A percentile compares a stretch with the other conserved stretches of the same genome.
phyloP scores from a whole-genome alignment of 306 rosid genomes.

The Corylus avellana region DNA sequence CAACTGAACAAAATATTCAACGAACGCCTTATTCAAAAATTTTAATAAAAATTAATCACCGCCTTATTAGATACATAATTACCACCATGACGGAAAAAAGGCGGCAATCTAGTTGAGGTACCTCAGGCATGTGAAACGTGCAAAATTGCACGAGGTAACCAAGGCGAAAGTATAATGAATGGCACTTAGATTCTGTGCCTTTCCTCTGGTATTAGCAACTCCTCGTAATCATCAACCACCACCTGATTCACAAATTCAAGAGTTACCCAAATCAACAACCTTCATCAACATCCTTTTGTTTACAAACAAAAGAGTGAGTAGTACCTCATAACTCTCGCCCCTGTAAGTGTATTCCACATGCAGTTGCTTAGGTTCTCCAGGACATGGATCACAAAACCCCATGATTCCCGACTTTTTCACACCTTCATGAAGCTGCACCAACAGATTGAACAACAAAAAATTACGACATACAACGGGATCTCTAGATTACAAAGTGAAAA shows the following conservation, averaged over 20 bases:
- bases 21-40: background rate
- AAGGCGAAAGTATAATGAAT: slow-evolving; percentile 18
- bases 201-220: slow-evolving; percentile 65
- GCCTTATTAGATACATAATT: slow-evolving; percentile 9
- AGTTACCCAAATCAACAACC: slow-evolving; percentile 22
- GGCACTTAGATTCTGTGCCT: slow-evolving; percentile 52
- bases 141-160: slow-evolving; percentile 51
- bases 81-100: background rate
- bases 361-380: slow-evolving; percentile 73
- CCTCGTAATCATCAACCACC: slow-evolving; percentile 68
- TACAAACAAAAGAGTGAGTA: background rate
- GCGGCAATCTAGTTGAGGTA: slow-evolving; percentile 10
- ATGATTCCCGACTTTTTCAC: slow-evolving; percentile 94
- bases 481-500: background rate
- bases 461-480: background rate
- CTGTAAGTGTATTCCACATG: slow-evolving; percentile 70
- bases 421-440: slow-evolving; percentile 86
- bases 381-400: slow-evolving; percentile 97
- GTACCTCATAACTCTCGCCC: slow-evolving; percentile 65
- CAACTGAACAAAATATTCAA: background rate
- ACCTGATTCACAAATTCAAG: slow-evolving; percentile 48
- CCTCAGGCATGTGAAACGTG: slow-evolving; percentile 42
- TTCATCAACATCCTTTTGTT: background rate
- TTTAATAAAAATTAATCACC: background rate
- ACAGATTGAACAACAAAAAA: slow-evolving; percentile 21